Evolutionary conservation across 192 early-diverging fungal genomes (phyloP).

Genomic region (Martensiomyces pterosporus): DNA sequence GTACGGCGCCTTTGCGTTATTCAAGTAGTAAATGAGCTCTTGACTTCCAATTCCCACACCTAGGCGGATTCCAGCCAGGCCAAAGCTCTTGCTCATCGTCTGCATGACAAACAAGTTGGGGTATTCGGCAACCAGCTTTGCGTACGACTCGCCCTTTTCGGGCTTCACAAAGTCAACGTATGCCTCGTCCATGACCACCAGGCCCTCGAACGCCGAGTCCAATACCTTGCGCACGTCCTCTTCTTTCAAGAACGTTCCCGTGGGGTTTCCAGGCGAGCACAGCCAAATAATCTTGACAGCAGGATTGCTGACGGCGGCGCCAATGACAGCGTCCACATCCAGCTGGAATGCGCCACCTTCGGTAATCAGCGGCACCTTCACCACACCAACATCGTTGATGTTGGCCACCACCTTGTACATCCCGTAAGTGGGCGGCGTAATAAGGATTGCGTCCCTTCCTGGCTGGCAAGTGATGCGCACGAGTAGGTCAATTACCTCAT

Average conservation of each 20-base stretch:
- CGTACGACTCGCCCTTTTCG: slow-evolving; percentile 63
- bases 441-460: slow-evolving; percentile 84
- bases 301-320: slow-evolving; percentile 61
- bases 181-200: slow-evolving; percentile 98
- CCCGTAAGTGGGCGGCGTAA: slow-evolving; percentile 98
- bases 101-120: slow-evolving; percentile 96
- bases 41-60: slow-evolving; percentile 81
- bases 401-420: slow-evolving; percentile 95
- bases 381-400: slow-evolving; percentile 90
- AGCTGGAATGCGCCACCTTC: slow-evolving; percentile 55
- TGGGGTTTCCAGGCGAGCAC: slow-evolving; percentile 99
- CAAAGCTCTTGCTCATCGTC: slow-evolving; percentile 98
- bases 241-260: slow-evolving; percentile 74
- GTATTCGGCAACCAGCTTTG: slow-evolving; percentile 74
- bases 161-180: slow-evolving; percentile 92
- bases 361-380: slow-evolving; percentile 80
- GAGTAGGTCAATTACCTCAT: slow-evolving; percentile 91
- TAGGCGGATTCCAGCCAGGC: slow-evolving; percentile 91
- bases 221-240: slow-evolving; percentile 52
- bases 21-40: slow-evolving; percentile 82
- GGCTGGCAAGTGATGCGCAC: slow-evolving; percentile 88
- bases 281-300: slow-evolving; percentile 89
- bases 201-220: slow-evolving; percentile 59
- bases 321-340: slow-evolving; percentile 39
- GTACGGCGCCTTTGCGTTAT: slow-evolving; percentile 99